Evolutionary conservation across 2,329 filamentous ascomycete species (phyloP).

Genomic region (Curvularia lunata): DNA sequence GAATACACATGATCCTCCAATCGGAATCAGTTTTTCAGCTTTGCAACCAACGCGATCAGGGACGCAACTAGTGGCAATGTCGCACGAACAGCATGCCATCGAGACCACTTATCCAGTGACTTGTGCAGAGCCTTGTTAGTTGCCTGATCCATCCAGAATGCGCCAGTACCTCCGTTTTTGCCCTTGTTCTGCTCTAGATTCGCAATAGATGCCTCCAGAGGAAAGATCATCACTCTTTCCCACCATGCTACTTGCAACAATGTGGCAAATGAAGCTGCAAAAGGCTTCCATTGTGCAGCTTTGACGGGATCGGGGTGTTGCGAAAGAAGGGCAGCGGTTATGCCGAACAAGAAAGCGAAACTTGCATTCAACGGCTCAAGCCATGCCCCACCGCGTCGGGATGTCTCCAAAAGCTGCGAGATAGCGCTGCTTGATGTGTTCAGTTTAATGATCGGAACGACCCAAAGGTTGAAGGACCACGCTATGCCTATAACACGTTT

Average conservation of each 20-base stretch:
- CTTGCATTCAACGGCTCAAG: slow-evolving; percentile 7
- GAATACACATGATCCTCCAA: not conserved
- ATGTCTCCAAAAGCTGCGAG: slow-evolving; percentile 4
- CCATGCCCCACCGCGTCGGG: slow-evolving; percentile 8
- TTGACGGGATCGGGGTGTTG: slow-evolving; percentile 4
- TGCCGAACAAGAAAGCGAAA: slow-evolving; percentile 7
- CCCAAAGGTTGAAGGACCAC: slow-evolving; percentile 11
- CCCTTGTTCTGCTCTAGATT: not conserved
- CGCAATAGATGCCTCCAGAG: slow-evolving; percentile 4
- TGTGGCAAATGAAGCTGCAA: not conserved
- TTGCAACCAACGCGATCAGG: slow-evolving; percentile 1
- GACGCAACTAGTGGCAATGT: slow-evolving; percentile 4
- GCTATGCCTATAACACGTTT: slow-evolving; percentile 5
- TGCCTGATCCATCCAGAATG: not conserved
- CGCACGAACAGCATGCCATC: slow-evolving; percentile 5
- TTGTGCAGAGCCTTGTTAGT: slow-evolving; percentile 1
- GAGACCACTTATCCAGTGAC: slow-evolving; percentile 6
- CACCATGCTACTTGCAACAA: slow-evolving; percentile 11
- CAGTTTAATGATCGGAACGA: slow-evolving; percentile 14
- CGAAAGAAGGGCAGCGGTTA: slow-evolving; percentile 6
- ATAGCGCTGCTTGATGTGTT: slow-evolving; percentile 7
- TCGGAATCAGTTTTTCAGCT: not conserved
- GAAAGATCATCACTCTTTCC: slow-evolving; percentile 12
- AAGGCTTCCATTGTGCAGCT: slow-evolving; percentile 6
- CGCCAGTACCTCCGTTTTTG: not conserved